Evolutionary conservation across 352 stramenopile species (phyloP).

Genomic region (Elongisporangium anandrum): DNA sequence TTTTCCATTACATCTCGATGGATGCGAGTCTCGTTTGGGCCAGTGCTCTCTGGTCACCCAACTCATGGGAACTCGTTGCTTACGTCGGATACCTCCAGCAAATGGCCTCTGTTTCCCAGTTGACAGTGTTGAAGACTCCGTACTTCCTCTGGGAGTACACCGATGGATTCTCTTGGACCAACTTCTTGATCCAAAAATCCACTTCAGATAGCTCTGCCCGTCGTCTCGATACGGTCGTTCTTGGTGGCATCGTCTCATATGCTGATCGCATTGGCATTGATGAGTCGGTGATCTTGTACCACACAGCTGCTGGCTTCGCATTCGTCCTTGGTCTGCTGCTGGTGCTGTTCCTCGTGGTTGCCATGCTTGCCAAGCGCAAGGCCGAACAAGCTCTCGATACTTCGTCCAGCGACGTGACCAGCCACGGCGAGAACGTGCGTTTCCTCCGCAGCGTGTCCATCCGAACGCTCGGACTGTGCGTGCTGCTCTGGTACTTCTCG

Average conservation of each 20-base stretch:
- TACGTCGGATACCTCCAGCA: conserved; percentile 73
- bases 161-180: conserved; percentile 68
- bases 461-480: conserved; percentile 47
- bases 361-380: conserved; percentile 45
- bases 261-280: conserved; percentile 45
- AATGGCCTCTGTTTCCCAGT: conserved; percentile 51
- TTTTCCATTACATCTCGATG: conserved; percentile 60
- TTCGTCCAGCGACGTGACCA: background rate
- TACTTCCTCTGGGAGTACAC: conserved; percentile 69
- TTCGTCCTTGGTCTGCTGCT: conserved; percentile 30
- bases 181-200: conserved; percentile 37
- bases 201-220: conserved; percentile 14
- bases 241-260: conserved; percentile 55
- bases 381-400: conserved; percentile 33
- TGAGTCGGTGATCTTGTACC: conserved; percentile 36
- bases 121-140: conserved; percentile 57
- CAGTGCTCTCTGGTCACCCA: conserved; percentile 52
- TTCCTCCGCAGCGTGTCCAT: conserved; percentile 44
- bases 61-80: conserved; percentile 71
- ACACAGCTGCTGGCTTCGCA: conserved; percentile 33
- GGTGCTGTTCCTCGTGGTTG: conserved; percentile 40
- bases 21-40: conserved; percentile 38
- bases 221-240: conserved; percentile 51
- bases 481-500: conserved; percentile 61
- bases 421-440: background rate